Conservation (phyloP, 768 basidiomycete species). For the Boletus rex-veris region DNA sequence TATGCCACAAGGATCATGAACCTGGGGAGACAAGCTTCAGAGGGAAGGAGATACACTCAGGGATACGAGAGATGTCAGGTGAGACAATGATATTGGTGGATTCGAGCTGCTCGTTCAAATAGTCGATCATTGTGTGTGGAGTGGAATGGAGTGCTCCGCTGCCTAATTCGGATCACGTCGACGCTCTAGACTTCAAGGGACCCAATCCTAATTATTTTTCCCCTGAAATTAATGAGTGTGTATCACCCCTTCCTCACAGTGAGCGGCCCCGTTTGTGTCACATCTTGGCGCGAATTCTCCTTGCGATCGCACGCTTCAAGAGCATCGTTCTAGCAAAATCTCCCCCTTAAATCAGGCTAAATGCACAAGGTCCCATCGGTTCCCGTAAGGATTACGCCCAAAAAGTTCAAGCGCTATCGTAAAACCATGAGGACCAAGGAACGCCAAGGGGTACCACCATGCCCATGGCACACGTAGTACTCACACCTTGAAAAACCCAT, state of each 20-base stretch:
- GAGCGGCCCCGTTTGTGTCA: neutral
- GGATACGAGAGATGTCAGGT: slow-evolving; percentile 5
- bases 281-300: neutral
- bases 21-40: too few species aligned
- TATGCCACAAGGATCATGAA: slow-evolving; percentile 2
- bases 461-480: too few species aligned
- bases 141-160: slow-evolving; percentile 19
- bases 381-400: too few species aligned
- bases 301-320: neutral
- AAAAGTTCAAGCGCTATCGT: too few species aligned
- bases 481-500: too few species aligned
- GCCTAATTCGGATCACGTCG: slow-evolving; percentile 20
- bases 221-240: neutral
- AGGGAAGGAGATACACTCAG: neutral
- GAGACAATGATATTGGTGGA: slow-evolving; percentile 8
- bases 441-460: too few species aligned
- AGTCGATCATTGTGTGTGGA: slow-evolving; percentile 23
- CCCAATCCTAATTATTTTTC: neutral
- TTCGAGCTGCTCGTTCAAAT: slow-evolving; percentile 21
- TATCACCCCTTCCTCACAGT: neutral
- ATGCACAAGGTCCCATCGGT: too few species aligned
- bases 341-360: too few species aligned
- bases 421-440: too few species aligned
- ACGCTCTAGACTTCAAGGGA: slow-evolving; percentile 20
- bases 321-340: too few species aligned